Evolutionary conservation across 108 stramenopile genomes (phyloP).

Genomic region (Hondaea fermentalgiana): DNA sequence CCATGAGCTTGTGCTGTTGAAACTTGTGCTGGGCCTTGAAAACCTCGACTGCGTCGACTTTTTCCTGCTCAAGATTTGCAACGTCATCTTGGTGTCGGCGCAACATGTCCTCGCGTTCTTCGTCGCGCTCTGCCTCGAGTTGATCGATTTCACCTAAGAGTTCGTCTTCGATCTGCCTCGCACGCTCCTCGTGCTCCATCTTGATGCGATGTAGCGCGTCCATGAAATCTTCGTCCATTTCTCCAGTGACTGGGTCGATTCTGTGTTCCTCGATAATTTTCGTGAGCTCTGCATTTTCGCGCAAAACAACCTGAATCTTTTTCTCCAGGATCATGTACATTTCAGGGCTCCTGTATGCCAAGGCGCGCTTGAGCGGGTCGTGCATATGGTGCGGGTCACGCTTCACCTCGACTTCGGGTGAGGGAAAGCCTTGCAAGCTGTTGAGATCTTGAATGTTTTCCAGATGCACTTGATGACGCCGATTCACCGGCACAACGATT

Average conservation of each 20-base stretch:
- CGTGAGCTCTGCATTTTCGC: conserved; percentile 3
- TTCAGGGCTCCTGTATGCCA: conserved; percentile 3
- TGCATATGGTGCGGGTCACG: conserved; percentile 5
- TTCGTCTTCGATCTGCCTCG: not conserved
- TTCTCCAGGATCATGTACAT: conserved; percentile 9
- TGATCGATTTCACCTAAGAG: not conserved
- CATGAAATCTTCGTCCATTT: not conserved
- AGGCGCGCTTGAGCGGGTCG: not conserved
- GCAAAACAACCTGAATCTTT: not conserved
- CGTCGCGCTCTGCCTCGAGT: not conserved
- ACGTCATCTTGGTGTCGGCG: not conserved
- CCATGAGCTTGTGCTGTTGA: not conserved
- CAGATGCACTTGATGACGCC: not conserved
- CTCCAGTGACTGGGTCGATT: not conserved
- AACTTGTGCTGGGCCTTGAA: not conserved
- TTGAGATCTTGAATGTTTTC: not conserved
- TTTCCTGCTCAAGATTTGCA: not conserved
- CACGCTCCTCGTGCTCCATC: not conserved
- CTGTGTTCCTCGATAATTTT: not conserved
- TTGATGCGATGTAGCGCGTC: not conserved
- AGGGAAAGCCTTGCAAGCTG: not conserved
- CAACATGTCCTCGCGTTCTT: not conserved
- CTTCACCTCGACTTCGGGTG: not conserved
- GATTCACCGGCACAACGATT: not conserved
- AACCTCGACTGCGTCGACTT: not conserved